phyloP scores from a whole-genome alignment of 2,329 filamentous ascomycete genomes.

The Talaromyces sp. region DNA sequence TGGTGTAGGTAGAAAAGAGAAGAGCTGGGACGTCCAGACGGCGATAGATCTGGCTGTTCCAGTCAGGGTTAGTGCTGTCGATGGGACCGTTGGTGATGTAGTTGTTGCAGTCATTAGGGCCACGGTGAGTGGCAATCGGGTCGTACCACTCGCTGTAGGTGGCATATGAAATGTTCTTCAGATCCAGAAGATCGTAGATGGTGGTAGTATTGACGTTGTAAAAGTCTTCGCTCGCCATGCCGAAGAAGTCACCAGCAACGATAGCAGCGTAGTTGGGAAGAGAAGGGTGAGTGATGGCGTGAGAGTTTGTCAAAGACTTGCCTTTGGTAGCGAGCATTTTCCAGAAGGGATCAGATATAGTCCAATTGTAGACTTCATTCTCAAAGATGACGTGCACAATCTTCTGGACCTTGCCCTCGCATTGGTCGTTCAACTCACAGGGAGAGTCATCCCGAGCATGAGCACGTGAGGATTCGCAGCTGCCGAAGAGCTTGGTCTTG shows the following conservation, averaged over 20 bases:
- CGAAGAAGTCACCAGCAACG: constrained; percentile 21
- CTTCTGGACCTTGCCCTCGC: constrained; percentile 16
- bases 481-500: background rate
- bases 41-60: constrained; percentile 18
- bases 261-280: constrained; percentile 21
- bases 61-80: constrained; percentile 21
- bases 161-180: constrained; percentile 15
- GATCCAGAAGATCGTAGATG: constrained; percentile 21
- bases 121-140: constrained; percentile 19
- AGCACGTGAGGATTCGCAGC: background rate
- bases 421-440: background rate
- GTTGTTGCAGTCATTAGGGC: constrained; percentile 21
- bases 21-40: constrained; percentile 21
- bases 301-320: constrained; percentile 17
- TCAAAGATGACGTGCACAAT: constrained; percentile 20
- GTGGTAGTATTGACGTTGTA: constrained; percentile 21
- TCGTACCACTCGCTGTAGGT: constrained; percentile 21
- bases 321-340: constrained; percentile 19
- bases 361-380: constrained; percentile 21
- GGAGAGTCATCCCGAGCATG: background rate
- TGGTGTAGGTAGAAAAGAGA: constrained; percentile 18
- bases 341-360: constrained; percentile 19
- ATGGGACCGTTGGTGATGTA: constrained; percentile 19
- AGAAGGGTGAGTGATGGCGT: constrained; percentile 21
- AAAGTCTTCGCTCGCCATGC: constrained; percentile 20